Evolutionary conservation across 2,329 filamentous ascomycete species (phyloP).

Genomic region (Sporothrix phasma): DNA sequence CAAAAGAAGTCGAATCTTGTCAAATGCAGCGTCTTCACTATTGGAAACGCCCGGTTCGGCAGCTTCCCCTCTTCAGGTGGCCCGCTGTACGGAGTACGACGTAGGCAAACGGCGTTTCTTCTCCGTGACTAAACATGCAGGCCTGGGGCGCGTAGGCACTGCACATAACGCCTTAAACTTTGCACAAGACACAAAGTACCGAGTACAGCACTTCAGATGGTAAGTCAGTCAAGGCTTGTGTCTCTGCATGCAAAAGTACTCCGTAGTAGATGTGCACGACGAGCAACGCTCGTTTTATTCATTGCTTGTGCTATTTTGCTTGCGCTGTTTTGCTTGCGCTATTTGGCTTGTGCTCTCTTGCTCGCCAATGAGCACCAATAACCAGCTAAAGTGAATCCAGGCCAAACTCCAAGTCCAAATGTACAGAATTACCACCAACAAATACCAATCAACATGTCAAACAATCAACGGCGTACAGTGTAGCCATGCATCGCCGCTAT

Average conservation of each 20-base stretch:
- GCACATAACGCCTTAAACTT: no score
- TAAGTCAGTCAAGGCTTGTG: no score
- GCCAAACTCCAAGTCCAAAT: not conserved
- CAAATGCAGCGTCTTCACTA: no score
- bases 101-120: not conserved
- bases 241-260: not conserved
- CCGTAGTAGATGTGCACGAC: not conserved
- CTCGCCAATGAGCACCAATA: not conserved
- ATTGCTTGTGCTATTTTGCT: not conserved
- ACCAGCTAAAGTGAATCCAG: not conserved
- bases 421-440: not conserved
- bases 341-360: not conserved
- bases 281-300: not conserved
- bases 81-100: not conserved
- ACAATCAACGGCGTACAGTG: no score
- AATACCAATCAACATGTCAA: not conserved
- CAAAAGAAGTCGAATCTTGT: no score
- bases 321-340: not conserved
- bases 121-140: no score
- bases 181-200: no score
- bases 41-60: not conserved
- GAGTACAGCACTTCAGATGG: no score
- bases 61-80: conserved; percentile 1
- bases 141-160: no score
- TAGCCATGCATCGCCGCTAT: not conserved